Percentiles rank a stretch among this genome's conserved stretches.
These are phyloP conservation scores for Chlamydomonas reinhardtii DNA, from an alignment of 163 green algal species.

Conservation along the genomic window DNA sequence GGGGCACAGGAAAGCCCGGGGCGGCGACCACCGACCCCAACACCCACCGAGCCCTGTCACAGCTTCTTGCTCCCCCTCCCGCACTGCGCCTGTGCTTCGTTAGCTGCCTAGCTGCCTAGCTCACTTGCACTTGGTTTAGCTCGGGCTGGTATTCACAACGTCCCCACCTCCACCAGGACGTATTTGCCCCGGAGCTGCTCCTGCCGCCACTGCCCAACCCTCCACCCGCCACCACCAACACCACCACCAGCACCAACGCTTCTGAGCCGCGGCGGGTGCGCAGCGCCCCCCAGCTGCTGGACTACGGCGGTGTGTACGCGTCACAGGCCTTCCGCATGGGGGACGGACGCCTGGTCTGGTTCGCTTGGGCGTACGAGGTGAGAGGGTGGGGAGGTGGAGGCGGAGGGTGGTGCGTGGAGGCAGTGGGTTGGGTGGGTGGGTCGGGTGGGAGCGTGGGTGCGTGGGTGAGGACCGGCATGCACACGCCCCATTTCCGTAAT, in stretches of 20 bases:
- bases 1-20: too few species aligned
- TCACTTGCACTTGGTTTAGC: too few species aligned
- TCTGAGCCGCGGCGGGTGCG: not conserved
- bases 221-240: too few species aligned
- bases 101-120: too few species aligned
- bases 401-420: not conserved
- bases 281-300: conserved; percentile 37
- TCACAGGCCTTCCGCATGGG: conserved; percentile 54
- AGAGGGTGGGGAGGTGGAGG: not conserved
- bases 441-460: too few species aligned
- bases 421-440: not conserved
- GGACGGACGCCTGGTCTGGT: conserved; percentile 56
- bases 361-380: conserved; percentile 71
- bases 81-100: too few species aligned
- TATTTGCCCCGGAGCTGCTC: conserved; percentile 26
- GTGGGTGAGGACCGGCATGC: not conserved
- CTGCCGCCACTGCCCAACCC: conserved; percentile 4
- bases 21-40: too few species aligned
- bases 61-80: too few species aligned
- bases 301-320: conserved; percentile 66
- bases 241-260: not conserved
- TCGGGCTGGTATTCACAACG: too few species aligned
- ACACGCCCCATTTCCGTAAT: too few species aligned
- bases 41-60: too few species aligned
- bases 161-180: conserved; percentile 31